Percentiles rank a stretch among this genome's conserved stretches.
phyloP scores from a whole-genome alignment of 352 stramenopile species.

The Phytopythium boreale region DNA sequence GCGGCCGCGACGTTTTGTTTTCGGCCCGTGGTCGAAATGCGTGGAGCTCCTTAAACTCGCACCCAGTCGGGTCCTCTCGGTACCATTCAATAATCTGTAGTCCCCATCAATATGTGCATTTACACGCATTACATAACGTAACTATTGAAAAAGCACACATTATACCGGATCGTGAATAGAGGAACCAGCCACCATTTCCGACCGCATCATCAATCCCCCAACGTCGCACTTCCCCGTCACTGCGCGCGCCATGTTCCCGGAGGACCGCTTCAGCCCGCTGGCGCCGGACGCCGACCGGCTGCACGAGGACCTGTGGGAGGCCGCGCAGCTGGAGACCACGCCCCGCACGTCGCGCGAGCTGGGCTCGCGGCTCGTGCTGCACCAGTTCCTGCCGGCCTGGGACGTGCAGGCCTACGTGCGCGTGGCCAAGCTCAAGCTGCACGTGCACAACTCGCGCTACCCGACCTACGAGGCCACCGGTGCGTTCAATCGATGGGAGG shows the following conservation, averaged over 20 bases:
- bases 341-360: slow-evolving; percentile 73
- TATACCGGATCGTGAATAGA: neutral
- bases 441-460: slow-evolving; percentile 87
- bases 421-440: slow-evolving; percentile 65
- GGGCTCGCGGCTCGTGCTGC: slow-evolving; percentile 63
- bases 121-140: no score
- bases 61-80: neutral
- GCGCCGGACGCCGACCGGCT: slow-evolving; percentile 65
- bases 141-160: neutral
- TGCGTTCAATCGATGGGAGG: slow-evolving; percentile 8
- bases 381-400: slow-evolving; percentile 84
- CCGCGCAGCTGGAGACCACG: slow-evolving; percentile 46
- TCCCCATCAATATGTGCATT: neutral
- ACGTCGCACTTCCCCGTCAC: neutral
- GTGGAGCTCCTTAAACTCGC: slow-evolving; percentile 4
- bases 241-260: slow-evolving; percentile 54
- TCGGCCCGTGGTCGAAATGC: slow-evolving; percentile 1
- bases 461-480: slow-evolving; percentile 75
- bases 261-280: slow-evolving; percentile 81
- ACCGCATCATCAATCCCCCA: neutral
- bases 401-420: slow-evolving; percentile 84
- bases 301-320: slow-evolving; percentile 57
- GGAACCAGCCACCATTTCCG: neutral
- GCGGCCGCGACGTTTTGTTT: neutral
- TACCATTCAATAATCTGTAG: neutral